Percentiles rank a stretch among this genome's conserved stretches.
These are phyloP conservation scores for Boletus rufocinnamomeus DNA, from an alignment of 768 basidiomycete genomes.

Conservation along the genomic window DNA sequence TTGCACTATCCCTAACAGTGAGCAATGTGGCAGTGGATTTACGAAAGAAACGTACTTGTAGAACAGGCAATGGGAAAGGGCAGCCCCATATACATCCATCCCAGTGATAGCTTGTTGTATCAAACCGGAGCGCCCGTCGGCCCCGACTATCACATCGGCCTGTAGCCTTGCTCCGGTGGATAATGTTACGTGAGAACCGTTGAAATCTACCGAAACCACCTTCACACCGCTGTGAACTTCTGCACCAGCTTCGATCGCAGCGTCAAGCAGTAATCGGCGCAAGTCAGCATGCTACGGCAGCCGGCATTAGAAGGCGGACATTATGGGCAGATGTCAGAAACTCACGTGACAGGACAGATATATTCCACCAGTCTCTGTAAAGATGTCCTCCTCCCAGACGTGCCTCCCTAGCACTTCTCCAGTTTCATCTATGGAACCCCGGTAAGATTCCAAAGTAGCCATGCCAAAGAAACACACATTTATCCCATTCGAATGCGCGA, in stretches of 20 bases:
- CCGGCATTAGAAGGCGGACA: slow-evolving; percentile 1
- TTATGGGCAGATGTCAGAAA: slow-evolving; percentile 1
- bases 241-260: slow-evolving; percentile 51
- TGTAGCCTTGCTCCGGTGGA: slow-evolving; percentile 44
- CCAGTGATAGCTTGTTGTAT: slow-evolving; percentile 38
- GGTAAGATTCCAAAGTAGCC: slow-evolving; percentile 1
- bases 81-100: slow-evolving; percentile 30
- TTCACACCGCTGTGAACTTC: slow-evolving; percentile 43
- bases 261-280: slow-evolving; percentile 46
- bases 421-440: slow-evolving; percentile 39
- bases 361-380: slow-evolving; percentile 49
- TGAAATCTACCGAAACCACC: slow-evolving; percentile 39
- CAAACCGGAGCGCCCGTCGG: slow-evolving; percentile 55
- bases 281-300: slow-evolving; percentile 52
- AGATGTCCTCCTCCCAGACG: slow-evolving; percentile 48
- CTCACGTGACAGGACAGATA: slow-evolving; percentile 52
- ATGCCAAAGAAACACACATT: slow-evolving; percentile 24
- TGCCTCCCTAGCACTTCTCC: slow-evolving; percentile 48
- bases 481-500: slow-evolving; percentile 25
- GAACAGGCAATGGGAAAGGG: slow-evolving; percentile 36
- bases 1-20: slow-evolving; percentile 35
- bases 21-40: background rate
- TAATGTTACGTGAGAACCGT: slow-evolving; percentile 37
- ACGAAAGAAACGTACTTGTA: slow-evolving; percentile 42
- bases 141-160: slow-evolving; percentile 60